Conservation (phyloP, 257 asterid species). For the Schizonepeta tenuifolia region DNA sequence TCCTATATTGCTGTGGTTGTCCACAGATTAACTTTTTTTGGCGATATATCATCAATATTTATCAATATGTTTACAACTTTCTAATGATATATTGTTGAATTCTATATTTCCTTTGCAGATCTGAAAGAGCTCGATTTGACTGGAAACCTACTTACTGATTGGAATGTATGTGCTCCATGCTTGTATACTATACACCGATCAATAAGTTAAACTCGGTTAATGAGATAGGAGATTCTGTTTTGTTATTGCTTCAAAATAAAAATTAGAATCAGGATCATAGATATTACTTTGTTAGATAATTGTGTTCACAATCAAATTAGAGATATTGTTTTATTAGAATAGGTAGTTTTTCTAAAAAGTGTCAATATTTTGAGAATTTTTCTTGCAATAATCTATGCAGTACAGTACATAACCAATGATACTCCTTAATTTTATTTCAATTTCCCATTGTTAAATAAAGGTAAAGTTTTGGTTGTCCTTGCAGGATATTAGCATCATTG, state of each 20-base stretch:
- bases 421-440: background rate
- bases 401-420: conserved; percentile 6
- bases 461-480: conserved; percentile 8
- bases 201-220: background rate
- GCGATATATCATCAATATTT: background rate
- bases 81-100: conserved; percentile 20
- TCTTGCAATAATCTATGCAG: conserved; percentile 23
- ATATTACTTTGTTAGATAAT: background rate
- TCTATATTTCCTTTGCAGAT: conserved; percentile 54
- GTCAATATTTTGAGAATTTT: conserved; percentile 8
- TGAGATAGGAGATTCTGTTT: conserved; percentile 16
- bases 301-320: background rate
- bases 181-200: conserved; percentile 11
- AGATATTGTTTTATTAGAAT: conserved; percentile 14
- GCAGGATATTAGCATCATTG: conserved; percentile 80
- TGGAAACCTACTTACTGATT: conserved; percentile 75
- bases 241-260: conserved; percentile 9
- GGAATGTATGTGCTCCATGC: conserved; percentile 73
- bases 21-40: conserved; percentile 8
- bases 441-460: conserved; percentile 16
- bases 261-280: conserved; percentile 3
- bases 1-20: conserved; percentile 3
- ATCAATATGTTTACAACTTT: conserved; percentile 4
- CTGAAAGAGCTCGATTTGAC: conserved; percentile 94
- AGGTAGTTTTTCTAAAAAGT: background rate